Percentiles rank a stretch among this genome's conserved stretches.
Conservation (phyloP, 202 grass and related monocot genomes). For the Alloteropsis angusta region DNA sequence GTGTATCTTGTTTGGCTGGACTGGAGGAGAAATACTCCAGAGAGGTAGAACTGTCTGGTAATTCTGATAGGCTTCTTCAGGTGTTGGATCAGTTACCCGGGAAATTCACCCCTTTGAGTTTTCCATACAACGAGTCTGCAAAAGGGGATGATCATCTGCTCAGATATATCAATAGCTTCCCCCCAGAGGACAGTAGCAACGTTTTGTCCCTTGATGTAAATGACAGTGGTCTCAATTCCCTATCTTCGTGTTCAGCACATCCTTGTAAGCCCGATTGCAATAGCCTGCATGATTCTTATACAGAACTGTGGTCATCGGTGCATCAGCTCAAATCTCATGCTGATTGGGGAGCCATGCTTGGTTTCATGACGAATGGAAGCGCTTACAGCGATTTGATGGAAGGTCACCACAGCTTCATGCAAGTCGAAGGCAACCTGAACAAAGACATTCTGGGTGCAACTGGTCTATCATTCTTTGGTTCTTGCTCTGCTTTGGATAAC, state of each 20-base stretch:
- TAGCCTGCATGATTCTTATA: background rate
- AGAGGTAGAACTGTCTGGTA: slow-evolving; percentile 23
- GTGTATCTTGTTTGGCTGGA: slow-evolving; percentile 29
- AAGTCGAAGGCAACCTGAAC: slow-evolving; percentile 18
- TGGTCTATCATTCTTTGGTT: slow-evolving; percentile 23
- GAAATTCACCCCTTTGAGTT: slow-evolving; percentile 19
- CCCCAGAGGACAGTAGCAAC: background rate
- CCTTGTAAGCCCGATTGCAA: slow-evolving; percentile 31
- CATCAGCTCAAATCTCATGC: slow-evolving; percentile 21
- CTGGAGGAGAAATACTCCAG: slow-evolving; percentile 10
- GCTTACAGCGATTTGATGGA: slow-evolving; percentile 23
- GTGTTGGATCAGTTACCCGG: slow-evolving; percentile 29
- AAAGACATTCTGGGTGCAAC: slow-evolving; percentile 10
- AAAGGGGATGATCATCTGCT: slow-evolving; percentile 13
- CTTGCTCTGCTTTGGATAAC: slow-evolving; percentile 26
- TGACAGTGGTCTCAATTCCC: slow-evolving; percentile 3
- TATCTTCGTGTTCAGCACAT: slow-evolving; percentile 19
- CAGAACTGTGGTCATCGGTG: slow-evolving; percentile 24
- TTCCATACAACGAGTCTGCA: slow-evolving; percentile 10
- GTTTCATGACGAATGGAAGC: slow-evolving; percentile 23
- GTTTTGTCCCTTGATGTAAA: slow-evolving; percentile 18
- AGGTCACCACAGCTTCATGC: background rate
- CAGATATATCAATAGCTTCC: slow-evolving; percentile 9
- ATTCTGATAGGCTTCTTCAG: slow-evolving; percentile 17
- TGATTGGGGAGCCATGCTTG: background rate